Percentiles rank a stretch among this genome's conserved stretches.
These are phyloP conservation scores for Botrytis sinoallii DNA, from an alignment of 2,329 filamentous ascomycete genomes.

Conservation along the genomic window DNA sequence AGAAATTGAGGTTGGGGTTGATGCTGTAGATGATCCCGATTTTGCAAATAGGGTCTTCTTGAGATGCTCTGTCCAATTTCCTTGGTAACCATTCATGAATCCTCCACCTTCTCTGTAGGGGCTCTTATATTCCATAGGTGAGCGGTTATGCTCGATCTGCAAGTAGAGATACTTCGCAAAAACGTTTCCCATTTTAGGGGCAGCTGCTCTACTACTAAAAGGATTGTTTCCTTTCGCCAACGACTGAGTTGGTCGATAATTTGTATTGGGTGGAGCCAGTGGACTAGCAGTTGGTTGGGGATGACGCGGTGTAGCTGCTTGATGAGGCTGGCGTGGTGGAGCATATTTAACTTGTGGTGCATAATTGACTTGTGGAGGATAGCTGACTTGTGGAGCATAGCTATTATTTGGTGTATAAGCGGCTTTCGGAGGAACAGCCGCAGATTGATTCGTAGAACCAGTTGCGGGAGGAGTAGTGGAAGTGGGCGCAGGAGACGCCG, in stretches of 20 bases:
- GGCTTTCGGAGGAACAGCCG: neutral
- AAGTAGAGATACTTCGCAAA: constrained; percentile 48
- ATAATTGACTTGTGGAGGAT: neutral
- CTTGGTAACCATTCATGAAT: constrained; percentile 61
- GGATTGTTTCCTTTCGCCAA: constrained; percentile 29
- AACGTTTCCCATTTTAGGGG: constrained; percentile 11
- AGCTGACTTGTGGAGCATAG: neutral
- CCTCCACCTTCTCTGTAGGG: constrained; percentile 56
- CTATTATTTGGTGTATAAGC: neutral
- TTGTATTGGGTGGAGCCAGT: constrained; percentile 24
- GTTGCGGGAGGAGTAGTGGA: neutral
- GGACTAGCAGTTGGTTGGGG: constrained; percentile 12
- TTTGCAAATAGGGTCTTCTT: constrained; percentile 33
- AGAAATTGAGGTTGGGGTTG: constrained; percentile 13
- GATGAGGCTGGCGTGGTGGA: constrained; percentile 15
- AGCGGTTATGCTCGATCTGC: constrained; percentile 59
- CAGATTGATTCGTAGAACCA: constrained; percentile 7
- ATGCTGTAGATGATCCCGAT: constrained; percentile 20
- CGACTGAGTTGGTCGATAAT: constrained; percentile 24
- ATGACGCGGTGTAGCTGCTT: constrained; percentile 6
- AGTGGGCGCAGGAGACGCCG: constrained; percentile 5
- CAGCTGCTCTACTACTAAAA: constrained; percentile 28
- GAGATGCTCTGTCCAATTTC: constrained; percentile 36
- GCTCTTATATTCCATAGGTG: constrained; percentile 54
- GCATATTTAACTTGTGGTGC: constrained; percentile 12